These are phyloP conservation scores for Holtermanniella nyarrowii DNA, from an alignment of 768 basidiomycete genomes.

Conservation along the genomic window DNA sequence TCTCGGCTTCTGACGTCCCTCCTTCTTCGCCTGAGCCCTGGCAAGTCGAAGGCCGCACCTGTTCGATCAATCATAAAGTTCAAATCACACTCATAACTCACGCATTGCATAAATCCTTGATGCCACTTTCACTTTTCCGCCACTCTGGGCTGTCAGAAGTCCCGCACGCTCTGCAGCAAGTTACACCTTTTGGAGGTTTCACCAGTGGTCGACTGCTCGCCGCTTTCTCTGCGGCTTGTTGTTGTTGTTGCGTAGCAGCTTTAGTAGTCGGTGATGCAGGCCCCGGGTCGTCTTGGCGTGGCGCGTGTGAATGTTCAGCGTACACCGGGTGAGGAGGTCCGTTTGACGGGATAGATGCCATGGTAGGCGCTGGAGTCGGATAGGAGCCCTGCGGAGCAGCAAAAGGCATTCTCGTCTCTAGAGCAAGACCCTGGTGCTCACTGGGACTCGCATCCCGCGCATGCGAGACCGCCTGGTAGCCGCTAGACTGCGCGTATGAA, in stretches of 20 bases:
- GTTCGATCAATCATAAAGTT: neutral
- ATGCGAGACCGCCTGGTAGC: neutral
- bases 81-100: constrained; percentile 16
- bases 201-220: constrained; percentile 23
- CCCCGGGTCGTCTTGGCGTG: no score
- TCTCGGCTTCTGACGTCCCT: constrained; percentile 37
- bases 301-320: neutral
- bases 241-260: no score
- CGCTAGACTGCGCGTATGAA: neutral
- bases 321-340: neutral
- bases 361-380: neutral
- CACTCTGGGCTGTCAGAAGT: constrained; percentile 35
- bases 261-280: neutral
- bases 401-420: neutral
- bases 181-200: constrained; percentile 30
- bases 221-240: constrained; percentile 4
- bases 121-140: constrained; percentile 34
- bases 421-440: neutral
- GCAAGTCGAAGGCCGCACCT: constrained; percentile 36
- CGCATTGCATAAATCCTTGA: constrained; percentile 41
- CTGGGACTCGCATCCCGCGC: neutral
- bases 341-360: no score
- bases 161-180: constrained; percentile 32
- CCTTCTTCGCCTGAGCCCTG: constrained; percentile 34
- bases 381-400: neutral